phyloP scores from a whole-genome alignment of 2,329 filamentous ascomycete species.

The Exophiala calicioides region DNA sequence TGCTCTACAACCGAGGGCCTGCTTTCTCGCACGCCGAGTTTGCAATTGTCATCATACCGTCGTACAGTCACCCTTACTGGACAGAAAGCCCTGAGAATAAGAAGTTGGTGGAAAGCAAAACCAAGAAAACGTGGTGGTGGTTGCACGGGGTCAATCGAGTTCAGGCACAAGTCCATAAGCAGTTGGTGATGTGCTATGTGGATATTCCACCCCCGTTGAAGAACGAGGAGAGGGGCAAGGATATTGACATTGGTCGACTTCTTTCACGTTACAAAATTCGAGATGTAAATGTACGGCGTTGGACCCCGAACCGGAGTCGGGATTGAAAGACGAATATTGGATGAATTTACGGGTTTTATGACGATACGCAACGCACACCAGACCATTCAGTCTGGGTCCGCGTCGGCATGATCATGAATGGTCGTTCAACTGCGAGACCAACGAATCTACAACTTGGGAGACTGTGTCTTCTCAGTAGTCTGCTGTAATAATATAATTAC shows the following conservation, averaged over 20 bases:
- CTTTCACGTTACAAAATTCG: slow-evolving; percentile 72
- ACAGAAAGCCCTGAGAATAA: slow-evolving; percentile 50
- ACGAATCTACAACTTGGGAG: no score
- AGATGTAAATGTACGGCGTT: slow-evolving; percentile 79
- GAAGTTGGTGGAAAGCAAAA: slow-evolving; percentile 52
- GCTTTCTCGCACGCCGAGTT: slow-evolving; percentile 97
- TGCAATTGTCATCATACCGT: slow-evolving; percentile 78
- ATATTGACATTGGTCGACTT: slow-evolving; percentile 60
- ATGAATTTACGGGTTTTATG: neutral
- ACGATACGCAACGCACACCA: no score
- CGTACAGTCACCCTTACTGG: slow-evolving; percentile 77
- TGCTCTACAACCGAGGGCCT: slow-evolving; percentile 91
- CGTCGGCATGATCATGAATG: no score
- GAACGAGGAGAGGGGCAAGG: slow-evolving; percentile 40
- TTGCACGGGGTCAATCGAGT: slow-evolving; percentile 87
- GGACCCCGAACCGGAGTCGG: slow-evolving; percentile 77
- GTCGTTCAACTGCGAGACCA: no score
- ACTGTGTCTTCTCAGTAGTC: no score
- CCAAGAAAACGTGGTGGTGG: slow-evolving; percentile 51
- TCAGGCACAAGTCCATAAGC: slow-evolving; percentile 87
- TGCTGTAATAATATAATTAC: no score
- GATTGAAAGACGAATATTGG: slow-evolving; percentile 45
- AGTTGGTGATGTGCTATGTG: slow-evolving; percentile 83
- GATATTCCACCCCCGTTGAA: slow-evolving; percentile 74
- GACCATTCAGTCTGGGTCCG: no score